These are phyloP conservation scores for Coprinellus micaceus DNA, from an alignment of 768 basidiomycete genomes.

Conservation along the genomic window DNA sequence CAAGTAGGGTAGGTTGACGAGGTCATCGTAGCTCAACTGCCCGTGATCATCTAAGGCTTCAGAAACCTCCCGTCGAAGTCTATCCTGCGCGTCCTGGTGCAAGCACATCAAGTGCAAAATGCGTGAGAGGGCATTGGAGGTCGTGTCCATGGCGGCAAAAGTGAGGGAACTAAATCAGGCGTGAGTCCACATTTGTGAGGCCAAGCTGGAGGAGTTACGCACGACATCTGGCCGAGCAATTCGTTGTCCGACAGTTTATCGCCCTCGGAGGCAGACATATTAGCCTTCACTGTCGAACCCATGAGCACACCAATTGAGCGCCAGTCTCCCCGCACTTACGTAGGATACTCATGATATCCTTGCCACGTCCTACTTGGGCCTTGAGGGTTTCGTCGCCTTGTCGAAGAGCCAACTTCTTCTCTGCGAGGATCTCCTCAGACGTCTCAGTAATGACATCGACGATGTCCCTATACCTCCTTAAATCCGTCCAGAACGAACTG, in stretches of 20 bases:
- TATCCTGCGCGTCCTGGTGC: constrained; percentile 28
- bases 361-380: constrained; percentile 35
- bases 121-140: constrained; percentile 36
- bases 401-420: constrained; percentile 33
- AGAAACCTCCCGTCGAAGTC: constrained; percentile 34
- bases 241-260: constrained; percentile 32
- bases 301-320: neutral
- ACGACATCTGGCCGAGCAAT: constrained; percentile 27
- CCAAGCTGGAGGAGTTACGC: neutral
- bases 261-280: constrained; percentile 26
- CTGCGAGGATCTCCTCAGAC: constrained; percentile 31
- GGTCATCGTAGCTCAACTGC: constrained; percentile 34
- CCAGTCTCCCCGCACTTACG: constrained; percentile 25
- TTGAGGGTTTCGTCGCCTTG: constrained; percentile 32
- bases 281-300: constrained; percentile 28
- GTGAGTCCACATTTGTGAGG: neutral
- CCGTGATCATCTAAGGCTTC: constrained; percentile 20
- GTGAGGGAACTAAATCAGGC: constrained; percentile 21
- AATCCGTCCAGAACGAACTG: constrained; percentile 25
- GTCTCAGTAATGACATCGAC: constrained; percentile 32
- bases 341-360: constrained; percentile 46
- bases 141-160: constrained; percentile 43
- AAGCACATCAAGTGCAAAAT: constrained; percentile 33
- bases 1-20: constrained; percentile 33
- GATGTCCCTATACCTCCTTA: constrained; percentile 29